A percentile compares a stretch with the other conserved stretches of the same genome.
These are phyloP conservation scores for Zalaria obscura DNA, from an alignment of 2,329 filamentous ascomycete genomes.

Conservation along the genomic window DNA sequence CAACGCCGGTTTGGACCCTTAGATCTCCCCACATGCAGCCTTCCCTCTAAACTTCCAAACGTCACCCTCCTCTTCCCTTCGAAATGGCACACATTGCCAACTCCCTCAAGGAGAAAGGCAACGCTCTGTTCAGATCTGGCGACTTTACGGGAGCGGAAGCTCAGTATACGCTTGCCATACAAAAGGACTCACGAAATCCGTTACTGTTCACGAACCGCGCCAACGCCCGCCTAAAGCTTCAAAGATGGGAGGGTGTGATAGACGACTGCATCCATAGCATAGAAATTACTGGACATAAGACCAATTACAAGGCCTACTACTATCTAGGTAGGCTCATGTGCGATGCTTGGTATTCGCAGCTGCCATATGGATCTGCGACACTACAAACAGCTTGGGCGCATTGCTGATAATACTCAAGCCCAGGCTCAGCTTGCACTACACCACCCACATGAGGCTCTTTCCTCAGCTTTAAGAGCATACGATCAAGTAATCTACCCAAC, in stretches of 20 bases:
- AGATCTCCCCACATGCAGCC: too few relatives aligned
- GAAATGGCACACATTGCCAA: slow-evolving; percentile 24
- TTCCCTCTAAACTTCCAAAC: too few relatives aligned
- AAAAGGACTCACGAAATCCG: slow-evolving; percentile 62
- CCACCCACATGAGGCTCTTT: slow-evolving; percentile 58
- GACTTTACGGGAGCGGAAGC: slow-evolving; percentile 54
- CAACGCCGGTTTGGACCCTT: too few relatives aligned
- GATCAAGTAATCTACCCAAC: slow-evolving; percentile 32
- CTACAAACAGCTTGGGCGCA: too few relatives aligned
- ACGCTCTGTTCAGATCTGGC: slow-evolving; percentile 48
- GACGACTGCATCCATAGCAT: slow-evolving; percentile 66
- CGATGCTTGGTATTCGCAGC: neutral
- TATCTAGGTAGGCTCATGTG: slow-evolving; percentile 40
- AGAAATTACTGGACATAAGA: slow-evolving; percentile 46
- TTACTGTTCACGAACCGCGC: slow-evolving; percentile 82
- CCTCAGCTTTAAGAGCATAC: slow-evolving; percentile 59
- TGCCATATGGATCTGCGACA: too few relatives aligned
- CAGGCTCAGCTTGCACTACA: slow-evolving; percentile 68
- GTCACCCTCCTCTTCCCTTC: too few relatives aligned
- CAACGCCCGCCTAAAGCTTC: slow-evolving; percentile 63
- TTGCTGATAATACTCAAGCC: slow-evolving; percentile 24
- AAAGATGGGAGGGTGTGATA: slow-evolving; percentile 59
- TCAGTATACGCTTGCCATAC: slow-evolving; percentile 65
- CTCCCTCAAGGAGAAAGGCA: slow-evolving; percentile 40
- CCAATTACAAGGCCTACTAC: slow-evolving; percentile 62